Evolutionary conservation across 1,284 basidiomycete species (phyloP).

Genomic region (Grifola frondosa): DNA sequence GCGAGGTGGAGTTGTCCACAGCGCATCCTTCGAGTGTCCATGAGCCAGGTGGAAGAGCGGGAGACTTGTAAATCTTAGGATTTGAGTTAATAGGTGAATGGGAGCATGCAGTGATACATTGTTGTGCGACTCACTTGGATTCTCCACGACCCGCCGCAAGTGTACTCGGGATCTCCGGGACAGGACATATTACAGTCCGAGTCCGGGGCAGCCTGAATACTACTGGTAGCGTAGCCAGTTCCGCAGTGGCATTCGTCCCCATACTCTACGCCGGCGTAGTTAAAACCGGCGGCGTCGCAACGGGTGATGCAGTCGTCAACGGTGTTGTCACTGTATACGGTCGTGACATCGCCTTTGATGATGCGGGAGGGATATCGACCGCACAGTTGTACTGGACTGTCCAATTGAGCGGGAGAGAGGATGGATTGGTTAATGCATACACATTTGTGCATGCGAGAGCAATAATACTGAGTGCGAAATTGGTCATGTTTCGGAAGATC

Average conservation of each 20-base stretch:
- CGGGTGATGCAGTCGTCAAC: slow-evolving; percentile 18
- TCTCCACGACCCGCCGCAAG: slow-evolving; percentile 22
- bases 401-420: slow-evolving; percentile 17
- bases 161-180: slow-evolving; percentile 13
- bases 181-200: slow-evolving; percentile 23
- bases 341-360: slow-evolving; percentile 14
- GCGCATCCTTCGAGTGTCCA: slow-evolving; percentile 11
- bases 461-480: no score
- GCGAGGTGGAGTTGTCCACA: slow-evolving; percentile 10
- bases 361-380: slow-evolving; percentile 18
- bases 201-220: slow-evolving; percentile 7
- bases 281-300: slow-evolving; percentile 19
- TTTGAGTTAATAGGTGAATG: neutral
- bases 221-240: slow-evolving; percentile 13
- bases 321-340: slow-evolving; percentile 19
- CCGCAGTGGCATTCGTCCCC: slow-evolving; percentile 27
- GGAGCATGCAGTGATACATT: neutral
- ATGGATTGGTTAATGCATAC: no score
- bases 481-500: no score
- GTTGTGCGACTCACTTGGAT: slow-evolving; percentile 8
- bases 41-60: slow-evolving; percentile 11
- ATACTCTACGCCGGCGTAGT: slow-evolving; percentile 26
- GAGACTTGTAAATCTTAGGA: slow-evolving; percentile 16
- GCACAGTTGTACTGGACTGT: slow-evolving; percentile 13
- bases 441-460: no score